Conservation (phyloP, 768 basidiomycete genomes). For the Rhizopogon sp. region DNA sequence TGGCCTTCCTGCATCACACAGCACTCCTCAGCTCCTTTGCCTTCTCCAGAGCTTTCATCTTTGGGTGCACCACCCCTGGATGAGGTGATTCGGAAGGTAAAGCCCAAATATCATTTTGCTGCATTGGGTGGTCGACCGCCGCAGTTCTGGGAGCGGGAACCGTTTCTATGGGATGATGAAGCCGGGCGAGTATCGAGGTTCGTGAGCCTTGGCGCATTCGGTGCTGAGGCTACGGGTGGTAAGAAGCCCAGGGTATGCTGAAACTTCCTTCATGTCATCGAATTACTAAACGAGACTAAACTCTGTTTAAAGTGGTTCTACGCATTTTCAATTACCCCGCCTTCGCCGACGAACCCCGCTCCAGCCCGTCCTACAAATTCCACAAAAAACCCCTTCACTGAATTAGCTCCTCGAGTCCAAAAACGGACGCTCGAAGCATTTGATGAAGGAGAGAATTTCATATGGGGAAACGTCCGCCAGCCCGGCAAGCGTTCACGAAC, state of each 20-base stretch:
- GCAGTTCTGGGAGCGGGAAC: conserved; percentile 94
- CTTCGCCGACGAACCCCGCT: conserved; percentile 31
- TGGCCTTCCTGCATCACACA: conserved; percentile 68
- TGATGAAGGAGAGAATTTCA: conserved; percentile 56
- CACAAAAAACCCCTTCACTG: conserved; percentile 68
- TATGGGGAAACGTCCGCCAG: conserved; percentile 60
- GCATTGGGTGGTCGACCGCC: conserved; percentile 58
- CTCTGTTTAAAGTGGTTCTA: conserved; percentile 80
- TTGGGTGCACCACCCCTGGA: conserved; percentile 55
- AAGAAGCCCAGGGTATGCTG: conserved; percentile 82
- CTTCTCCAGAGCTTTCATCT: conserved; percentile 36
- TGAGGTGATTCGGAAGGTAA: conserved; percentile 57
- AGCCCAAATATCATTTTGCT: conserved; percentile 88
- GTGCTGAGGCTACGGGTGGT: conserved; percentile 46
- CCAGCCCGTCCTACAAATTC: conserved; percentile 51
- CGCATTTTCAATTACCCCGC: conserved; percentile 81
- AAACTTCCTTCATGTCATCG: background rate
- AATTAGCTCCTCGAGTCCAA: conserved; percentile 26
- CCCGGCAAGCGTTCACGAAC: conserved; percentile 53
- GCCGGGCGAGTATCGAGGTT: conserved; percentile 64
- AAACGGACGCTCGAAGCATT: conserved; percentile 52
- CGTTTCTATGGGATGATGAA: conserved; percentile 80
- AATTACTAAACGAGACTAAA: background rate
- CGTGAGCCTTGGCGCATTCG: conserved; percentile 86
- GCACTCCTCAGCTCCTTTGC: conserved; percentile 51